Evolutionary conservation across 441 rosid genomes (phyloP).

Genomic region (Codiaeum variegatum): DNA sequence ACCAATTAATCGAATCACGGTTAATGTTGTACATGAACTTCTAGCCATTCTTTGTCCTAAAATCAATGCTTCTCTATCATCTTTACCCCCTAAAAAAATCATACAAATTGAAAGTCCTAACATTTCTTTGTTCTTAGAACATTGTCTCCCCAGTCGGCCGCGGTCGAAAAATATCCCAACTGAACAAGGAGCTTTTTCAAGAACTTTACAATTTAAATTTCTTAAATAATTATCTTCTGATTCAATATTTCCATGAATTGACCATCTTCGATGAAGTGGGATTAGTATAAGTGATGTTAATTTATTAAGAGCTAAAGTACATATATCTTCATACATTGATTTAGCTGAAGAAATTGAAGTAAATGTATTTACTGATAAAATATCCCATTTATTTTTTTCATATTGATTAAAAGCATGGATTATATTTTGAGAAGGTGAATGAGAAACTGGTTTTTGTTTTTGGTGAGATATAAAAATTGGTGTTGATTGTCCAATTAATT

Average conservation of each 20-base stretch:
- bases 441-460: neutral
- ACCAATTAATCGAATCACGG: neutral
- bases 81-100: slow-evolving; percentile 3
- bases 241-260: slow-evolving; percentile 27
- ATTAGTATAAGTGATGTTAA: slow-evolving; percentile 31
- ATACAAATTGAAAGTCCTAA: neutral
- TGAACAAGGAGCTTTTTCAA: slow-evolving; percentile 57
- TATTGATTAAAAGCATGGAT: slow-evolving; percentile 30
- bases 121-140: neutral
- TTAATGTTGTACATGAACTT: neutral
- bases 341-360: slow-evolving; percentile 34
- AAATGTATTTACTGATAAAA: slow-evolving; percentile 22
- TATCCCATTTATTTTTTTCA: slow-evolving; percentile 13
- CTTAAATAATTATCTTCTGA: slow-evolving; percentile 29
- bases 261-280: slow-evolving; percentile 42
- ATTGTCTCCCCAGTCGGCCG: slow-evolving; percentile 8
- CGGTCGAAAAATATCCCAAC: slow-evolving; percentile 47
- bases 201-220: slow-evolving; percentile 32
- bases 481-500: slow-evolving; percentile 41
- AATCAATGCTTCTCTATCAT: slow-evolving; percentile 14
- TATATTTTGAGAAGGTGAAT: slow-evolving; percentile 27
- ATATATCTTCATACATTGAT: slow-evolving; percentile 43
- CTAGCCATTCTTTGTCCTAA: slow-evolving; percentile 11
- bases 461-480: slow-evolving; percentile 40
- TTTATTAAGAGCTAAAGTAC: slow-evolving; percentile 39